phyloP scores from a whole-genome alignment of 805 yeast species.

The Metschnikowia drakensbergensis region DNA sequence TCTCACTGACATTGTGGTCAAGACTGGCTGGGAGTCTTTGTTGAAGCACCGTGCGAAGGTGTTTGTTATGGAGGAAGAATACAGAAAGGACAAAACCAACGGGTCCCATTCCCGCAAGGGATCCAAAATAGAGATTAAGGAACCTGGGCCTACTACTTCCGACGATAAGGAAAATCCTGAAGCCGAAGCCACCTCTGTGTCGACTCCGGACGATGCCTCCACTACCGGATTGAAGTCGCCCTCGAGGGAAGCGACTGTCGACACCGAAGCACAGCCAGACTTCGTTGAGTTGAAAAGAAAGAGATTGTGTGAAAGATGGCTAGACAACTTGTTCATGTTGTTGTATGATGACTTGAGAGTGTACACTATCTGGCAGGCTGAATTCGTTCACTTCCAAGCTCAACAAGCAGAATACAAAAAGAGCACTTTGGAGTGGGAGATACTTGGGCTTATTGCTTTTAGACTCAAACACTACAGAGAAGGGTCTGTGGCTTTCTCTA shows the following conservation, averaged over 20 bases:
- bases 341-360: constrained; percentile 71
- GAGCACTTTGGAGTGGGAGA: constrained; percentile 86
- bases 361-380: constrained; percentile 92
- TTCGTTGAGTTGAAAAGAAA: constrained; percentile 55
- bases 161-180: not conserved
- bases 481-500: constrained; percentile 78
- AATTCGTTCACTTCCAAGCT: constrained; percentile 80
- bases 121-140: constrained; percentile 10
- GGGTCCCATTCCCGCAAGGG: constrained; percentile 12
- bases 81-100: constrained; percentile 35
- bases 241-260: constrained; percentile 15
- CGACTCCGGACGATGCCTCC: constrained; percentile 29
- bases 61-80: constrained; percentile 47
- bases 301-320: constrained; percentile 70
- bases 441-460: constrained; percentile 79
- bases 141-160: constrained; percentile 6
- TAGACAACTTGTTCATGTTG: constrained; percentile 65
- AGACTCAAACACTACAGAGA: constrained; percentile 84
- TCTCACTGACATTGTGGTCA: constrained; percentile 41
- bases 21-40: constrained; percentile 45
- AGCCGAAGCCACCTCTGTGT: not conserved
- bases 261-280: constrained; percentile 9
- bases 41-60: constrained; percentile 45
- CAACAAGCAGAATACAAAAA: constrained; percentile 78
- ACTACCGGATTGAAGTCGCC: constrained; percentile 40